These are phyloP conservation scores for Senna siamea DNA, from an alignment of 306 rosid species.

Conservation along the genomic window DNA sequence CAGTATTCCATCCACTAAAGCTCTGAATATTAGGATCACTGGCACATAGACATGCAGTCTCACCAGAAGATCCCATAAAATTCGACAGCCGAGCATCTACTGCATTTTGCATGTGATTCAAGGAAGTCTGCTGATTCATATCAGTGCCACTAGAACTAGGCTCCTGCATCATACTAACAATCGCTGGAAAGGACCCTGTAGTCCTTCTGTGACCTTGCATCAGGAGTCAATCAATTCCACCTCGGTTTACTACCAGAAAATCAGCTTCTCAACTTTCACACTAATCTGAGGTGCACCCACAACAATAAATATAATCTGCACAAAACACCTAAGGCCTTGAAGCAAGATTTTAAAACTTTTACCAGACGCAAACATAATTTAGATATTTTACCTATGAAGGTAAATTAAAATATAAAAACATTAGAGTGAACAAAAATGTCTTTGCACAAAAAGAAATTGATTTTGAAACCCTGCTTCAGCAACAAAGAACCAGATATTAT, in stretches of 20 bases:
- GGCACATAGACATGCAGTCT: constrained; percentile 51
- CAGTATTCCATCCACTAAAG: constrained; percentile 59
- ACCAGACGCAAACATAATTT: not conserved
- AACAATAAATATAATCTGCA: constrained; percentile 24
- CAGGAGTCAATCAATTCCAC: constrained; percentile 51
- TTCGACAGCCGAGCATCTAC: constrained; percentile 61
- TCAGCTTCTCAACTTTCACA: constrained; percentile 36
- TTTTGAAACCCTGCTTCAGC: constrained; percentile 16
- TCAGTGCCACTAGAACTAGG: constrained; percentile 60
- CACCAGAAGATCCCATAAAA: constrained; percentile 62
- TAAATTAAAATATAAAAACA: constrained; percentile 17
- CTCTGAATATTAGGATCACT: constrained; percentile 50
- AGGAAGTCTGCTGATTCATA: constrained; percentile 60
- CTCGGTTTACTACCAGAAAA: constrained; percentile 31
- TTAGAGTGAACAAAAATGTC: constrained; percentile 11
- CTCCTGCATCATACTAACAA: constrained; percentile 59
- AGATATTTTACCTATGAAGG: constrained; percentile 7
- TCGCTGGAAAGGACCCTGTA: constrained; percentile 54
- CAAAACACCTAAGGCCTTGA: constrained; percentile 22
- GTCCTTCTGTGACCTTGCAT: constrained; percentile 82
- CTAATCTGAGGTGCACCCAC: constrained; percentile 31
- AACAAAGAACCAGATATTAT: constrained; percentile 9
- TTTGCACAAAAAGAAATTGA: no score
- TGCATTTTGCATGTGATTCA: constrained; percentile 54
- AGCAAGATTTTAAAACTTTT: constrained; percentile 17